Evolutionary conservation across 2,329 filamentous ascomycete species (phyloP), one percentile per base, ranked within the genome.

Genomic region (Aotearoamyces nothofagi): DNA sequence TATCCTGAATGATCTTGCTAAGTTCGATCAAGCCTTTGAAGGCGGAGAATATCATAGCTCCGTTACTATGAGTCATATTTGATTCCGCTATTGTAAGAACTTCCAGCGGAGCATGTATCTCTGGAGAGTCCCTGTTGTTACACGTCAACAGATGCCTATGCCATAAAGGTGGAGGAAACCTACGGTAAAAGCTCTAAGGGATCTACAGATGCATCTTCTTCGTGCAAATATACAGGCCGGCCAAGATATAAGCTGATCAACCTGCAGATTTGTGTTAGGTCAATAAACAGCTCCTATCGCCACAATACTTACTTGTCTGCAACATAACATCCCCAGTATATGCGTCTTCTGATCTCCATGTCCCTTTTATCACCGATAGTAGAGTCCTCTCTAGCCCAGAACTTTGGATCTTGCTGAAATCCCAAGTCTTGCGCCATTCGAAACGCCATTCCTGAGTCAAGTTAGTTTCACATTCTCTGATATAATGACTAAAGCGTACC

Each of bases 321-420:
- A 9, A 39, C 35, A 26, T 47, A 47, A 16, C 41, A 46, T 9
- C 45, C 44, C 46, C 46, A 49, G 26, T 45, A 47, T 10, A 49
- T 49, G 1, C 44, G 41, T 4, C 44, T 26, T 2, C 45, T 38
- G 3, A 49, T 40, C 15, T 46, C 46, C 8, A 44, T 14, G n/a
- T 49, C 42, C 19, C 46, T 42, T 1, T 30, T 23, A 0, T 41
- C 39, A 3, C 30, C 33, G 0, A 47, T 27, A 0, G 46, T 44
- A 1, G 31, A 27, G 8, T 47, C 41, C n/a, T 37, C 31, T 0
- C 32, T 30, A 5, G 41, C 17, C 41, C 42, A 49, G 2, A 32
- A 24, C 10, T 39, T 37, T 0, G 44, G 43, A 12, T 46, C 44
- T 28, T 35, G 38, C 15, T 49, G 42, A 15, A 49, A 42, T 2